Percentiles rank a stretch among this genome's conserved stretches.
These are phyloP conservation scores for Magnaporthiopsis incrustans DNA, from an alignment of 2,329 filamentous ascomycete genomes.

Conservation along the genomic window DNA sequence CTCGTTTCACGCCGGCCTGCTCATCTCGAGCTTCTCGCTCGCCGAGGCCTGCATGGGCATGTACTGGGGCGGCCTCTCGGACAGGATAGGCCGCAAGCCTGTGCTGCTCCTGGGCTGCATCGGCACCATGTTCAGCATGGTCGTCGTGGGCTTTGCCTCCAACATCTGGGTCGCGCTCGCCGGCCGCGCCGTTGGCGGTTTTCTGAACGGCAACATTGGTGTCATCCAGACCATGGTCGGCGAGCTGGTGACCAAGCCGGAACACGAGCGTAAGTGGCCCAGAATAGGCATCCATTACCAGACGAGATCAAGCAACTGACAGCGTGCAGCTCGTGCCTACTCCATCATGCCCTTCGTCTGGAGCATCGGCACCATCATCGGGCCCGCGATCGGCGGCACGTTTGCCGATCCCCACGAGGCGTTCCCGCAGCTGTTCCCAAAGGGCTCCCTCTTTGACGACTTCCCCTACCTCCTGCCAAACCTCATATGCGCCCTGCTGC, in stretches of 20 bases:
- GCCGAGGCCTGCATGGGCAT: slow-evolving; percentile 78
- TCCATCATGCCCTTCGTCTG: slow-evolving; percentile 93
- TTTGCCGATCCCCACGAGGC: slow-evolving; percentile 71
- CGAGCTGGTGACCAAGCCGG: slow-evolving; percentile 73
- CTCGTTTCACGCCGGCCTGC: slow-evolving; percentile 78
- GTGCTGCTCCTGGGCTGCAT: slow-evolving; percentile 73
- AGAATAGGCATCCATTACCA: too few relatives aligned
- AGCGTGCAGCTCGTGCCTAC: slow-evolving; percentile 62
- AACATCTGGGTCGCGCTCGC: slow-evolving; percentile 78
- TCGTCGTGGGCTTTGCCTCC: slow-evolving; percentile 73
- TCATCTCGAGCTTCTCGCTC: slow-evolving; percentile 79
- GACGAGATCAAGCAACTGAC: slow-evolving; percentile 6
- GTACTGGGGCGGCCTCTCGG: slow-evolving; percentile 80
- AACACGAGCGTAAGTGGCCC: slow-evolving; percentile 67
- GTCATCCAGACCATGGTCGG: slow-evolving; percentile 91
- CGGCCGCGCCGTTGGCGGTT: slow-evolving; percentile 68
- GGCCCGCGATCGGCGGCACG: slow-evolving; percentile 78
- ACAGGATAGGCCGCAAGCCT: slow-evolving; percentile 76
- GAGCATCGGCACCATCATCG: slow-evolving; percentile 83
- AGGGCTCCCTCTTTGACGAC: slow-evolving; percentile 59
- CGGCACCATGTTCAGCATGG: slow-evolving; percentile 74
- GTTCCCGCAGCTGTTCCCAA: slow-evolving; percentile 64
- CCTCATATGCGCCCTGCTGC: slow-evolving; percentile 68
- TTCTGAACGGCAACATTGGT: slow-evolving; percentile 86
- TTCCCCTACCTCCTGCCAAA: slow-evolving; percentile 90